Conservation (phyloP, 2,329 filamentous ascomycete species). For the Aotearoamyces nothofagi region DNA sequence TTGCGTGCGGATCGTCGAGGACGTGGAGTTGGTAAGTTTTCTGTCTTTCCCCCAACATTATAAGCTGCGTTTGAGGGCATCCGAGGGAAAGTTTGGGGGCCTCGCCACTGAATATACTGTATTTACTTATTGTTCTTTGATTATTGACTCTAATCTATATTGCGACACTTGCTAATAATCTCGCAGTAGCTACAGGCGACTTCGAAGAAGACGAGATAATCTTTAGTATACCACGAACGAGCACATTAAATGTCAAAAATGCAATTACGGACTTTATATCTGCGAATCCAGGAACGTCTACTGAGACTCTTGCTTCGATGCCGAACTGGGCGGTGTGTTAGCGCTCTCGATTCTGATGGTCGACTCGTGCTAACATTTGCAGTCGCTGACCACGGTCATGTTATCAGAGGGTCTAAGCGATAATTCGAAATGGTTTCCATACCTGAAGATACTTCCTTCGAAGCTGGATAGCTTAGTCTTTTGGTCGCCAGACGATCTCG, state of each 20-base stretch:
- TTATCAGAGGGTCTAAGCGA: conserved; percentile 10
- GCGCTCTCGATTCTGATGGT: neutral
- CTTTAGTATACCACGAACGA: conserved; percentile 45
- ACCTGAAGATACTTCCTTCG: conserved; percentile 44
- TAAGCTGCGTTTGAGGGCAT: too few relatives aligned
- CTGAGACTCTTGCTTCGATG: conserved; percentile 24
- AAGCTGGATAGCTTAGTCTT: conserved; percentile 55
- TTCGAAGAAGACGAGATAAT: conserved; percentile 47
- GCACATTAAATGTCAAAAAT: conserved; percentile 44
- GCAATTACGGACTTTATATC: conserved; percentile 25
- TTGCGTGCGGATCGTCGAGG: conserved; percentile 38
- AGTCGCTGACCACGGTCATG: conserved; percentile 15
- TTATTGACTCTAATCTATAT: conserved; percentile 2
- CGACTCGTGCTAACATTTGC: conserved; percentile 6
- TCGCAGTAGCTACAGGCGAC: conserved; percentile 37
- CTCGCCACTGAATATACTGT: conserved; percentile 2
- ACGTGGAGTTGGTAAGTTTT: conserved; percentile 44
- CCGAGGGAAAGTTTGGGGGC: conserved; percentile 3
- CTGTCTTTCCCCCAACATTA: conserved; percentile 6
- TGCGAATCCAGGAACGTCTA: conserved; percentile 12
- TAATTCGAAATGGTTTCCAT: conserved; percentile 28
- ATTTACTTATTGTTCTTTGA: conserved; percentile 5
- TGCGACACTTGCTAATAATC: conserved; percentile 7
- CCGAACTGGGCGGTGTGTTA: conserved; percentile 28
- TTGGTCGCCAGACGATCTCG: conserved; percentile 45